Conservation (phyloP, 2,329 filamentous ascomycete species). For the Trichoderma lentiforme region DNA sequence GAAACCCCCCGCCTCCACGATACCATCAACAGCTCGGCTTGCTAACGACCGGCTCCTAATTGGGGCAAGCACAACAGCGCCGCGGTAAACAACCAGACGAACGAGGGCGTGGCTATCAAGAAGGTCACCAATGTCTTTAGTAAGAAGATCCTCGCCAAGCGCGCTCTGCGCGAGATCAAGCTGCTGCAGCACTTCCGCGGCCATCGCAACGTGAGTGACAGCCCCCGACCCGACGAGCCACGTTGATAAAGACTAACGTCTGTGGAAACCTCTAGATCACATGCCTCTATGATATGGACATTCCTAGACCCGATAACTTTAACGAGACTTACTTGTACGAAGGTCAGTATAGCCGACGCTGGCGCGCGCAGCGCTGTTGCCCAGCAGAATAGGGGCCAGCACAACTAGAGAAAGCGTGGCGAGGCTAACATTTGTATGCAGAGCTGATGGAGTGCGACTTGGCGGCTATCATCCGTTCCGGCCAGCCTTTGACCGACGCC, state of each 20-base stretch:
- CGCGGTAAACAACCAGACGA: constrained; percentile 84
- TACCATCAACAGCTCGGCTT: constrained; percentile 15
- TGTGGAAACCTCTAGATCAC: constrained; percentile 67
- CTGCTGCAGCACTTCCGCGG: constrained; percentile 95
- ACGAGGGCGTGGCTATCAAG: constrained; percentile 96
- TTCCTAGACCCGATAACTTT: constrained; percentile 94
- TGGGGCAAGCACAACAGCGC: constrained; percentile 55
- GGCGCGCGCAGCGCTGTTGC: not conserved
- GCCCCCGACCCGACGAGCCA: constrained; percentile 12
- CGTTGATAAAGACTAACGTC: not conserved
- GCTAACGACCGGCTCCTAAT: constrained; percentile 27
- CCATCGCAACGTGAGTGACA: constrained; percentile 69
- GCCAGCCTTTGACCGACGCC: constrained; percentile 93
- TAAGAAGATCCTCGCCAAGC: constrained; percentile 99
- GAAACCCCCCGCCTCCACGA: constrained; percentile 27
- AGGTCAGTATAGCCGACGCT: constrained; percentile 53
- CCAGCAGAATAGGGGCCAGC: not conserved
- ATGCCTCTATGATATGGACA: constrained; percentile 99
- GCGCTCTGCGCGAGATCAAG: constrained; percentile 96
- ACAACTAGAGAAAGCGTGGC: not conserved
- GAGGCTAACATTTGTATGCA: constrained; percentile 38
- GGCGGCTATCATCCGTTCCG: constrained; percentile 95
- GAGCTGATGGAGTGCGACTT: constrained; percentile 99
- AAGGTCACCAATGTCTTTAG: constrained; percentile 99
- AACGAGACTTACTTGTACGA: constrained; percentile 99